A percentile compares a stretch with the other conserved stretches of the same genome.
Evolutionary conservation across 1,139 yeast species (phyloP).

Genomic region (Kodamaea ohmeri): DNA sequence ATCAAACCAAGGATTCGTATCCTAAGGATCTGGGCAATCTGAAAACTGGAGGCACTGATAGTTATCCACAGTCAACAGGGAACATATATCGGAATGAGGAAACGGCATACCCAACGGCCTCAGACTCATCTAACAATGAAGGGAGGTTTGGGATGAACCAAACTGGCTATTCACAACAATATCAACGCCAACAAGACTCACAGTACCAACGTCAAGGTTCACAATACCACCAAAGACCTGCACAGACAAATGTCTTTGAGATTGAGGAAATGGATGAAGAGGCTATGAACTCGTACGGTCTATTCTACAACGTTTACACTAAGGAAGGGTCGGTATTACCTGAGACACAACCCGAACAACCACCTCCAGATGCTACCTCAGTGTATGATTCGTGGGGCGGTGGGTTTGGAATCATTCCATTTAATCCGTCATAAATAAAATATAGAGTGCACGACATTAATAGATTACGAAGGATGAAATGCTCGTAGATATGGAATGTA

Average conservation of each 20-base stretch:
- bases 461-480: no score
- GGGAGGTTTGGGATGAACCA: no score
- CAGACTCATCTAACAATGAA: no score
- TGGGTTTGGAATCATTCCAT: slow-evolving; percentile 34
- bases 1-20: no score
- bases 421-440: slow-evolving; percentile 31
- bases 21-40: no score
- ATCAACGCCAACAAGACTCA: not conserved
- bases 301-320: slow-evolving; percentile 37
- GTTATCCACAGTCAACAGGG: no score
- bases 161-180: no score
- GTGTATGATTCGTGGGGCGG: slow-evolving; percentile 23
- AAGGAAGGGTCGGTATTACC: slow-evolving; percentile 35
- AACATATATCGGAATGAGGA: no score
- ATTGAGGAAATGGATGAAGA: slow-evolving; percentile 36
- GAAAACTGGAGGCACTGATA: no score
- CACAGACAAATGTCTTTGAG: slow-evolving; percentile 10
- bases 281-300: slow-evolving; percentile 32
- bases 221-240: slow-evolving; percentile 15
- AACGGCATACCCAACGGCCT: no score
- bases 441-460: not conserved
- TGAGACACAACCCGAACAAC: slow-evolving; percentile 19
- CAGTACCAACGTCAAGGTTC: not conserved
- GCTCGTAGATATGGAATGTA: no score
- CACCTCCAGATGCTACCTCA: slow-evolving; percentile 13